Evolutionary conservation across 495 filamentous ascomycete genomes (phyloP).

Genomic region (Friedmanniomyces endolithicus): DNA sequence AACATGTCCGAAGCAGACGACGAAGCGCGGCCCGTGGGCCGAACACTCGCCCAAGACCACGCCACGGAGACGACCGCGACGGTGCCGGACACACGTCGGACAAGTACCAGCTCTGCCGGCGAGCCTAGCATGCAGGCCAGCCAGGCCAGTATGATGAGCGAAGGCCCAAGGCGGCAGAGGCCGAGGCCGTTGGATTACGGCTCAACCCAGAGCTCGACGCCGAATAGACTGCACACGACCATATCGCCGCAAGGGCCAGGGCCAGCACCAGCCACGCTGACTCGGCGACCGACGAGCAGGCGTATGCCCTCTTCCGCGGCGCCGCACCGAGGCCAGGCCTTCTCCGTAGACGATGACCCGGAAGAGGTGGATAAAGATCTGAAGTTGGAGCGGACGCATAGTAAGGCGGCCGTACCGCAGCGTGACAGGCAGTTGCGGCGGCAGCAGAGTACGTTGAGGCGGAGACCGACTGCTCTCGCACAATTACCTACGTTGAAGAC

Average conservation of each 20-base stretch:
- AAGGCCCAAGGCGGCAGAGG: constrained; percentile 1
- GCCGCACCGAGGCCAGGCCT: constrained; percentile 73
- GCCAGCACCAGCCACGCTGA: constrained; percentile 39
- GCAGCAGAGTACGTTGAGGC: constrained; percentile 56
- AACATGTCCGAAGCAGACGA: background rate
- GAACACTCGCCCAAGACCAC: background rate
- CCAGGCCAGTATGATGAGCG: constrained; percentile 1
- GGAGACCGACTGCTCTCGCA: constrained; percentile 42
- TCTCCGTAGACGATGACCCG: constrained; percentile 86
- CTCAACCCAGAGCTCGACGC: background rate
- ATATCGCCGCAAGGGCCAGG: background rate
- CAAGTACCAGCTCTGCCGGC: constrained; percentile 10
- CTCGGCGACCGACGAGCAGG: constrained; percentile 47
- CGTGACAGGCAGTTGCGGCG: constrained; percentile 28
- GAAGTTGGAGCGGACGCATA: constrained; percentile 5
- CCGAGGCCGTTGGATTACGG: constrained; percentile 14
- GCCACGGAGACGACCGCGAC: background rate
- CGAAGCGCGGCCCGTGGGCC: background rate
- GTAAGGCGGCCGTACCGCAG: constrained; percentile 6
- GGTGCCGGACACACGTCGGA: constrained; percentile 9
- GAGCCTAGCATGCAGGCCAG: constrained; percentile 8
- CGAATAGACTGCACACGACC: background rate
- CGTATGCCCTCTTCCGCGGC: constrained; percentile 60
- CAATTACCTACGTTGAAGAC: constrained; percentile 47
- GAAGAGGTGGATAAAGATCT: constrained; percentile 62